Evolutionary conservation across 495 filamentous ascomycete species (phyloP).

Genomic region (Aspergillus diversus): DNA sequence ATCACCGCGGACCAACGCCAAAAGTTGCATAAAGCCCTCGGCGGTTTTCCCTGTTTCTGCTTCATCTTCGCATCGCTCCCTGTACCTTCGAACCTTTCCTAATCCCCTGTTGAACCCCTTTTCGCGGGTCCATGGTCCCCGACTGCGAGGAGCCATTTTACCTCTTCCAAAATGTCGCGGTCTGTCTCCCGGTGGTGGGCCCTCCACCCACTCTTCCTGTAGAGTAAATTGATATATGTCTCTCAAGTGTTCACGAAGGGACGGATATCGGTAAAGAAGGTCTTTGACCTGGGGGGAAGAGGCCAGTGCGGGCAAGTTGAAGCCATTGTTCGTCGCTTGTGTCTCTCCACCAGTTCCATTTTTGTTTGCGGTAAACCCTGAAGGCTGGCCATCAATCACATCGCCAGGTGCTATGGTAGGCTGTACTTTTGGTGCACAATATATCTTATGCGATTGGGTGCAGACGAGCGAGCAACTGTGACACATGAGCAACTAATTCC

Average conservation of each 20-base stretch:
- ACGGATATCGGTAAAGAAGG: slow-evolving; percentile 56
- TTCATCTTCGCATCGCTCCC: slow-evolving; percentile 46
- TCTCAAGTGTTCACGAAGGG: slow-evolving; percentile 51
- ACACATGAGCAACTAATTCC: slow-evolving; percentile 8
- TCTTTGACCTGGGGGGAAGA: slow-evolving; percentile 49
- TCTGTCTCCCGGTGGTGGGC: slow-evolving; percentile 25
- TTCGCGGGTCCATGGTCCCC: slow-evolving; percentile 48
- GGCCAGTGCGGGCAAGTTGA: slow-evolving; percentile 27
- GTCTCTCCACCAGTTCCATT: slow-evolving; percentile 14
- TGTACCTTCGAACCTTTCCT: slow-evolving; percentile 43
- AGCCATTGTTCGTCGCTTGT: slow-evolving; percentile 19
- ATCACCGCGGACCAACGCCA: slow-evolving; percentile 39
- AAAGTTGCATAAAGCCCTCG: slow-evolving; percentile 48
- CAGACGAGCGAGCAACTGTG: slow-evolving; percentile 73
- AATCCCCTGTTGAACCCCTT: slow-evolving; percentile 51
- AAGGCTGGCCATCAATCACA: slow-evolving; percentile 37
- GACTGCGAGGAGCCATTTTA: slow-evolving; percentile 42
- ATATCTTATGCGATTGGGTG: slow-evolving; percentile 64
- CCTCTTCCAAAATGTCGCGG: slow-evolving; percentile 46
- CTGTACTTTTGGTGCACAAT: slow-evolving; percentile 44
- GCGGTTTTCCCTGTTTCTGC: slow-evolving; percentile 36
- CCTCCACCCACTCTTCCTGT: slow-evolving; percentile 48
- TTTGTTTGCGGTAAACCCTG: slow-evolving; percentile 19
- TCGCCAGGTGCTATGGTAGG: slow-evolving; percentile 31
- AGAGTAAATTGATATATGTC: slow-evolving; percentile 57